Base-by-base conservation (phyloP, 2,329 filamentous ascomycete genomes). In the Aspergillus neotritici region DNA sequence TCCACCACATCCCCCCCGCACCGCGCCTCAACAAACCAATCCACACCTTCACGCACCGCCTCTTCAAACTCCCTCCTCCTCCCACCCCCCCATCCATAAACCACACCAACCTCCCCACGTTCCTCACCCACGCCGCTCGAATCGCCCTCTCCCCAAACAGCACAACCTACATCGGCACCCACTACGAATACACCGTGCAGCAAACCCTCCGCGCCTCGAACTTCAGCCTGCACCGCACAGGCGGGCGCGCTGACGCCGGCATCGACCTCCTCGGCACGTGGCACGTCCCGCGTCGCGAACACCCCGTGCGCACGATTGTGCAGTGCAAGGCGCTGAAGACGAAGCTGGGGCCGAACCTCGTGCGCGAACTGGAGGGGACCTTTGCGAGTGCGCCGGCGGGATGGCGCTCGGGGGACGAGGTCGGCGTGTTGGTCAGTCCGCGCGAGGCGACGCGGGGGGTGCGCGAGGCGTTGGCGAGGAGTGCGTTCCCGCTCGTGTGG, bases 381-480 rank as follows among this genome's bases (percentile, higher is more conserved):
- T 85, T 93, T 57, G 74, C 75, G 1, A 82, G 81, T 10, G 85
- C 86, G 5, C 89, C 88, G 1, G 69, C 76, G 0, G 84, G 83
- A 0, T 94, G 86, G 86, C 73, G 80, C 41, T 79, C 77, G 0
- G 62, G 71, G 1, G 74, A 77, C 11, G 80, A 86, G 5, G 62
- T 95, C 29, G 90, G 81, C 0, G 58, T 95, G 12, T 66, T 96
- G 41, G 83, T 86, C 16, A 77, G 80, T 3, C 80, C 83, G 50
- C 73, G 76, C 48, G 73, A 80, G 41, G 85, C 88, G 28, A 94
- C 89, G 0, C 85, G 80, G 57, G 91, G 90, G 1, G 81, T 94
- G 3, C 71, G 86, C 44, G 82, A 88, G 37, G 81, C 87, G 16
- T 59, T 96, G 52, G 75, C 76, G 4, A 70, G 79, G 45, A 86